Percentiles rank a stretch among this genome's conserved stretches.
These are phyloP conservation scores for Mycena citricolor DNA, from an alignment of 1,284 basidiomycete genomes.

Conservation along the genomic window DNA sequence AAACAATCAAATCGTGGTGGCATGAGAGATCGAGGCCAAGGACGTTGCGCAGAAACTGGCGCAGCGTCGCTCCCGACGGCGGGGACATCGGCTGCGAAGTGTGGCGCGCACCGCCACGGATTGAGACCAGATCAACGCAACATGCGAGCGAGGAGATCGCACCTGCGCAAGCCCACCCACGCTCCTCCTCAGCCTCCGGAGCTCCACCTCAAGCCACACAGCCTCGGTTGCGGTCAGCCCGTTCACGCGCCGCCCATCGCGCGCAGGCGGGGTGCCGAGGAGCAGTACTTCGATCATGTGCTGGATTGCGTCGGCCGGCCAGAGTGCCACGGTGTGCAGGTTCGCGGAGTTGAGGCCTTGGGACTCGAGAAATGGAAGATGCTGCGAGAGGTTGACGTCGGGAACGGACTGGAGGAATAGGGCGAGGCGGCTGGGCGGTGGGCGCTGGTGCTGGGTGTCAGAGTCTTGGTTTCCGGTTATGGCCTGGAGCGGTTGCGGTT, in stretches of 20 bases:
- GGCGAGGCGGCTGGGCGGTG: background rate
- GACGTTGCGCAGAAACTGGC: constrained; percentile 3
- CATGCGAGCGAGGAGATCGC: background rate
- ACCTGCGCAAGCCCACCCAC: too few relatives aligned
- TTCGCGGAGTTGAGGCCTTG: background rate
- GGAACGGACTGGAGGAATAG: background rate
- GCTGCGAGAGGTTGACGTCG: background rate
- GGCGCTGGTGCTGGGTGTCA: background rate
- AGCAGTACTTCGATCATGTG: background rate
- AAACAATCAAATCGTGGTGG: background rate
- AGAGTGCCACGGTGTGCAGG: background rate
- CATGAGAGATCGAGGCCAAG: constrained; percentile 8
- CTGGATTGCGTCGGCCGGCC: background rate
- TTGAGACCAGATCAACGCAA: background rate
- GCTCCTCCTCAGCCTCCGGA: background rate
- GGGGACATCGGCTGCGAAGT: background rate
- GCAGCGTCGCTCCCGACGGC: constrained; percentile 1
- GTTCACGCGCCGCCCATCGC: too few relatives aligned
- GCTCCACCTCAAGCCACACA: background rate
- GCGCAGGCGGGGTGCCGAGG: too few relatives aligned
- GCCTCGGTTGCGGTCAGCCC: background rate
- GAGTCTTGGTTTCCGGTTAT: background rate
- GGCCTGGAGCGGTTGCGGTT: too few relatives aligned
- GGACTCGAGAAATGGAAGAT: background rate
- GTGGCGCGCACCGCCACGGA: too few relatives aligned